Base-by-base conservation (phyloP, 495 filamentous ascomycete species). In the Letharia columbiana region DNA sequence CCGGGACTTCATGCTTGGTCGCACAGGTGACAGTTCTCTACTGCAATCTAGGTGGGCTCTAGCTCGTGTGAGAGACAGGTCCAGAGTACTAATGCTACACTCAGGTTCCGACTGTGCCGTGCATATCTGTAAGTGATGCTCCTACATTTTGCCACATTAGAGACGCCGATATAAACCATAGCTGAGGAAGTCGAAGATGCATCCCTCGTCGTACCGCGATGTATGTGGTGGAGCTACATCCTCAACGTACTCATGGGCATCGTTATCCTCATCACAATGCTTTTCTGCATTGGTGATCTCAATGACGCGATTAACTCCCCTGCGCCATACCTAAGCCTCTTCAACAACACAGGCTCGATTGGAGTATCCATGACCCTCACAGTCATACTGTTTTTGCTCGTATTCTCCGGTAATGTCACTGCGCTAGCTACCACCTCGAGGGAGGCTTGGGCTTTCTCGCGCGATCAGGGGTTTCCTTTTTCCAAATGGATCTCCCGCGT, bases 261-360 rank as follows among this genome's bases (percentile, higher is more conserved):
- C 59, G 73, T 72, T 15, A 77, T 78, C 66, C 71, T 77, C 59
- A 67, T 80, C 44, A 76, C 80, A 1, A 63, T 80, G 42, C 63
- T 80, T 7, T 82, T 81, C 69, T 80, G 75, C 63, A 69, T 81
- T 33, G 76, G 78, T 11, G 70, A 78, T 61, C 71, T 81, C 13
- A 67, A 76, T 4, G 66, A 65, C 11, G 70, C 76, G 15, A 71
- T 79, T 1, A 59, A 58, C 10, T 75, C 63, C 20, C 67, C 70
- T 39, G 81, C 81, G 0, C 75, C 77, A 2, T 80, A 78, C 58
- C 79, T 84, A 42, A 77, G 81, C 63, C 76, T 84, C 17, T 81
- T 84, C 69, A 77, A 75, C 59, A 80, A 84, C 64, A 78, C 80
- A 10, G 78, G 71, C 13, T 60, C 70, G 39, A 68, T 71, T 41